Conservation (phyloP, 371 early-diverging fungal genomes). For the Mucor ambiguus region DNA sequence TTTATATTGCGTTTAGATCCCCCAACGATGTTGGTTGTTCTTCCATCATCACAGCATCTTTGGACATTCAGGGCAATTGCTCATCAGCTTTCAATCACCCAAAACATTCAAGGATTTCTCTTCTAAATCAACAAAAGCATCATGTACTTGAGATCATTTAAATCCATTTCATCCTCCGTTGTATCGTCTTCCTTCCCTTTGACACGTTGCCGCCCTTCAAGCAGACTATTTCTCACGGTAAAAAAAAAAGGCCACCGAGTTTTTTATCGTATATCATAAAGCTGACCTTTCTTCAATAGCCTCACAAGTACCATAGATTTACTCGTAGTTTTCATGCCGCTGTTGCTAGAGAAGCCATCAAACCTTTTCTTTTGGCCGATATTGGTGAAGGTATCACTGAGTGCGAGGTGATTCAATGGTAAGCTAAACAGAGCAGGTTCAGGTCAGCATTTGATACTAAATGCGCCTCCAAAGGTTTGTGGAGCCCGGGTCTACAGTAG, state of each 20-base stretch:
- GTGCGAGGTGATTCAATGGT: slow-evolving; percentile 97
- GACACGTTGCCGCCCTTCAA: slow-evolving; percentile 10
- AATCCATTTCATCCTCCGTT: slow-evolving; percentile 12
- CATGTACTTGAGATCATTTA: slow-evolving; percentile 16
- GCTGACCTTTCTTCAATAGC: neutral
- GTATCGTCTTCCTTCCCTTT: neutral
- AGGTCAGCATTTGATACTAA: neutral
- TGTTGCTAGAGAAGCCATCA: slow-evolving; percentile 38
- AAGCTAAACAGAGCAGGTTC: slow-evolving; percentile 5
- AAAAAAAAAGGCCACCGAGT: neutral
- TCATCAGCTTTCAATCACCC: neutral
- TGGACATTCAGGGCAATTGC: neutral
- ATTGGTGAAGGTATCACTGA: slow-evolving; percentile 99
- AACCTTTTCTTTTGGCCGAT: slow-evolving; percentile 93
- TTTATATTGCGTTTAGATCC: neutral
- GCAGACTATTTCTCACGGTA: slow-evolving; percentile 29
- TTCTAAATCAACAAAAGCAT: neutral
- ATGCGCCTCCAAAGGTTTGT: slow-evolving; percentile 70
- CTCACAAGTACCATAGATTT: neutral
- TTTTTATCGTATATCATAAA: too few species aligned
- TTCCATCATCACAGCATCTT: neutral
- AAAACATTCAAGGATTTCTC: neutral
- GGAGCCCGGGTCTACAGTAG: slow-evolving; percentile 86
- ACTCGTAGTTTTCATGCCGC: slow-evolving; percentile 45
- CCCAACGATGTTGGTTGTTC: neutral